Conservation (phyloP, 768 basidiomycete species). For the Scleroderma citrinum region DNA sequence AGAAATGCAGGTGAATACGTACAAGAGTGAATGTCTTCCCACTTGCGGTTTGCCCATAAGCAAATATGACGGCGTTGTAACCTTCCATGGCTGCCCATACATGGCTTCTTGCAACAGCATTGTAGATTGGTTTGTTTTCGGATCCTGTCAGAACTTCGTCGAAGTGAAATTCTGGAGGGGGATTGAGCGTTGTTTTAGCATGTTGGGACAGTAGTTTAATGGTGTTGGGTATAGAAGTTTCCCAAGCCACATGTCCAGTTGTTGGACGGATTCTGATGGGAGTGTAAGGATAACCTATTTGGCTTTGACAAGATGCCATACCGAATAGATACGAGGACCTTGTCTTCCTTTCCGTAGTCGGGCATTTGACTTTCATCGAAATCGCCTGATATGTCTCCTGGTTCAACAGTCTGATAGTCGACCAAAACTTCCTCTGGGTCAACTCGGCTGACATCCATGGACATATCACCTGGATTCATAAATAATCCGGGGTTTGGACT, state of each 20-base stretch:
- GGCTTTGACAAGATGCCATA: conserved; percentile 21
- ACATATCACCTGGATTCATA: conserved; percentile 46
- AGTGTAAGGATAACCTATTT: conserved; percentile 1
- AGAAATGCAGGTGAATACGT: conserved; percentile 10
- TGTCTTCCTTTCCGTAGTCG: conserved; percentile 70
- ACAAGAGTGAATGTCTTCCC: conserved; percentile 71
- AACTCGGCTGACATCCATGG: conserved; percentile 68
- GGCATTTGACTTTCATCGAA: conserved; percentile 53
- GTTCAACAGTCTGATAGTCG: conserved; percentile 67
- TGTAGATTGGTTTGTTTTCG: conserved; percentile 75
- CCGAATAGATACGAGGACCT: conserved; percentile 84
- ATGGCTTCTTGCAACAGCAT: conserved; percentile 68
- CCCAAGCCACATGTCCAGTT: conserved; percentile 49
- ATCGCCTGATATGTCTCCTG: conserved; percentile 61
- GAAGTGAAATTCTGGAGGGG: conserved; percentile 54
- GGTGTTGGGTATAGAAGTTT: conserved; percentile 36
- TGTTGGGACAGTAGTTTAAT: conserved; percentile 58
- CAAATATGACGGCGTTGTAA: conserved; percentile 93
- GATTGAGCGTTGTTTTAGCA: conserved; percentile 37
- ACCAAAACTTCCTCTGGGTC: conserved; percentile 74
- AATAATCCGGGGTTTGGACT: conserved; percentile 39
- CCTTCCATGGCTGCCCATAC: conserved; percentile 94
- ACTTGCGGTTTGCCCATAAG: conserved; percentile 84
- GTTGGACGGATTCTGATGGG: conserved; percentile 57
- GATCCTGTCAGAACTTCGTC: conserved; percentile 75